Evolutionary conservation across 805 yeast species (phyloP), one percentile per base, ranked within the genome.

Genomic region (baker's yeast (Saccharomyces cerevisiae)): DNA sequence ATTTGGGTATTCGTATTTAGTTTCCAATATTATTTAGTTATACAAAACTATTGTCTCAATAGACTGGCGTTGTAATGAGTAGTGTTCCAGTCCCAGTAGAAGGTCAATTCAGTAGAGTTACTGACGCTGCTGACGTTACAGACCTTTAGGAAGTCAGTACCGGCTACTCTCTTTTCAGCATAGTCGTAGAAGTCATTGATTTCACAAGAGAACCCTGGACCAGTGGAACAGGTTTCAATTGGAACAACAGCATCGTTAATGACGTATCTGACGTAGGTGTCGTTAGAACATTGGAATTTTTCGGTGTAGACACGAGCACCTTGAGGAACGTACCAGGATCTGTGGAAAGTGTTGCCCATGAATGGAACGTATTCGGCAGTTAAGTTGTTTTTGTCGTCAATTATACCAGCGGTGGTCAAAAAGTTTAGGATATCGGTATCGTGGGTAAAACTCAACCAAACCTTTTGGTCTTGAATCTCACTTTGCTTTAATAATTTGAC

Each of bases 381-480:
- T 58, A 83, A 67, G 53, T 70, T 70, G 32, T 69, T 60, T 22
- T 65, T 71, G 9, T 66, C 61, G 24, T 63, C 70, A 31, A 68
- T 66, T 28, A 87, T 66, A 6, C 89, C 90, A 50, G 86, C 70
- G 2, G 92, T 87, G 30, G 87, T 73, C 61, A 84, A 71, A 60
- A 77, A 82, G 46, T 83, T 73, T 57, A 82, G 73, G 47, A 87
- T 69, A 58, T 84, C 36, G 36, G 36, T 31, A 6, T 31, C 11
- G 57, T 58, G 2, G 60, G 88, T 76, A 73, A 87, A 84, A 59
- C 82, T 85, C 59, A 86, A 74, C 75, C 84, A 84, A 49, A 86
- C 73, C 53, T 79, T 77, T 65, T 68, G 80, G 55, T 73, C 76
- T 60, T 80, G 84, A 55, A 76, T 78, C 8, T 66, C 63, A 41